Base-by-base conservation (phyloP, 176 grass and related monocot species). In the Echinochloa phyllopogon region DNA sequence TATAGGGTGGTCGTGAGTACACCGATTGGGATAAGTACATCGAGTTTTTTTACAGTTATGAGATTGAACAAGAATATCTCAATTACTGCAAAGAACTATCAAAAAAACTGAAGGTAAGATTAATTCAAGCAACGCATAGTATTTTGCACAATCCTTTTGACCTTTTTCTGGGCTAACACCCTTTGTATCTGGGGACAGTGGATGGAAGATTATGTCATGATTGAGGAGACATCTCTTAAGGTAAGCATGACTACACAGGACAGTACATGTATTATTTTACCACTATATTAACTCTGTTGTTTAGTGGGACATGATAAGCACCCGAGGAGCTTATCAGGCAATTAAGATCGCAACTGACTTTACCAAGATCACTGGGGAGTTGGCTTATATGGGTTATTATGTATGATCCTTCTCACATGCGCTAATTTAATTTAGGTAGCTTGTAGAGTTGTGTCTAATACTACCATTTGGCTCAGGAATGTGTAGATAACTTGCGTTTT, bases 321-420 rank as follows among this genome's bases (percentile, higher is more conserved):
- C 71, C 1, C 75, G 45, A 76, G 82, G 72, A 76, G 23, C 73
- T 63, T 84, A 65, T 76, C 45, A 84, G 33, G 47, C 72, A 76
- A 84, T 64, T 17, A 84, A 84, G 82, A 84, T 84, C 47, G 60
- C 72, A 49, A n/a, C 82, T 24, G 10, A 37, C 37, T 84, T 84
- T 65, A 20, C 47, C 71, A 44, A 76, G 36, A 84, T 84, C 10
- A 55, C 72, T 33, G n/a, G 6, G 37, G 10, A 27, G 42, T 83
- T 84, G 10, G 33, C 72, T 29, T 37, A 16, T 43, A 66, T 8
- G 29, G 72, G 47, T 72, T 76, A 55, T 61, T 1, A 21, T 9
- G 72, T 84, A 84, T 2, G 81, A 83, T 83, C n/a, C 60, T 21
- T 75, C 42, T 65, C 43, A 53, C 8, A 42, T 14, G 14, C 14